Evolutionary conservation across 2,329 filamentous ascomycete genomes (phyloP).

Genomic region (Arthroderma uncinatum): DNA sequence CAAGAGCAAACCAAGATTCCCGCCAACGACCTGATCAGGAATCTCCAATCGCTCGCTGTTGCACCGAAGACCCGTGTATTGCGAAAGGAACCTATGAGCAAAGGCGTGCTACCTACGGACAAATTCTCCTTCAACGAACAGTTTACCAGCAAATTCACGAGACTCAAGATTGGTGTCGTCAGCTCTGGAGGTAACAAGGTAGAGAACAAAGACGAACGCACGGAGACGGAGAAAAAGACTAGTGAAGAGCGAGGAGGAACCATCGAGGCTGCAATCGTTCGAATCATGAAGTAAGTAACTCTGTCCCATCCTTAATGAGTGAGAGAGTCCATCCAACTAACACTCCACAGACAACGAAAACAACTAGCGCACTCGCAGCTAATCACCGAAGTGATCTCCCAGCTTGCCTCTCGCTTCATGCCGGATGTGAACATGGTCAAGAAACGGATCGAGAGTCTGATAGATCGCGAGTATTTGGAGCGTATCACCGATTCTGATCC

Average conservation of each 20-base stretch:
- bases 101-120: slow-evolving; percentile 65
- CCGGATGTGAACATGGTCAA: slow-evolving; percentile 45
- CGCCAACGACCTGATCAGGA: slow-evolving; percentile 58
- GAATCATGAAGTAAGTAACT: slow-evolving; percentile 42
- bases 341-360: slow-evolving; percentile 36
- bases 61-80: slow-evolving; percentile 74
- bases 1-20: slow-evolving; percentile 73
- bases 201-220: slow-evolving; percentile 55
- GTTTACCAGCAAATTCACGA: slow-evolving; percentile 72
- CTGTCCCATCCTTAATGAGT: background rate
- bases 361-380: slow-evolving; percentile 38
- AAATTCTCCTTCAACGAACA: slow-evolving; percentile 69
- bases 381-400: slow-evolving; percentile 41
- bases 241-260: slow-evolving; percentile 39
- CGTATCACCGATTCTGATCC: slow-evolving; percentile 32
- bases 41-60: slow-evolving; percentile 70
- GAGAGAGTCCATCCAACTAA: background rate
- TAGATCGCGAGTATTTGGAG: slow-evolving; percentile 44
- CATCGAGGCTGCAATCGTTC: slow-evolving; percentile 43
- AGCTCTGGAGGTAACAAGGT: slow-evolving; percentile 67
- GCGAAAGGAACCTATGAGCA: slow-evolving; percentile 66
- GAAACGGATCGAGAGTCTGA: slow-evolving; percentile 42
- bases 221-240: slow-evolving; percentile 41
- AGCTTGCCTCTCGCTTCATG: slow-evolving; percentile 39
- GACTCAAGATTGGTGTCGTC: slow-evolving; percentile 82